These are phyloP conservation scores for Ceratobasidium papillatum DNA, from an alignment of 1,284 basidiomycete species.

Conservation along the genomic window DNA sequence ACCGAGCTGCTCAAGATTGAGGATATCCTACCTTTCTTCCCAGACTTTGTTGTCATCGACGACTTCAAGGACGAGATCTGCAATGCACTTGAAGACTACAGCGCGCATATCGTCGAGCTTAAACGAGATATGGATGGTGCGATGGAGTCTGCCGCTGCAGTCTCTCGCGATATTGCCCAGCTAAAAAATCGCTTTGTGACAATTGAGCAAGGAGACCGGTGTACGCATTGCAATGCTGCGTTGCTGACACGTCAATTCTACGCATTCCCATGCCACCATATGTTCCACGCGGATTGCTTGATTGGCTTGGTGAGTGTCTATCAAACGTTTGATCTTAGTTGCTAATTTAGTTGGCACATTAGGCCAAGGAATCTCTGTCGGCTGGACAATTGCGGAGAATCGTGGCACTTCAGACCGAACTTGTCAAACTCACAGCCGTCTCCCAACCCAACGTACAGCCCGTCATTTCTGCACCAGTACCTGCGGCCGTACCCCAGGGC, in stretches of 20 bases:
- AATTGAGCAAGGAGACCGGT: conserved; percentile 87
- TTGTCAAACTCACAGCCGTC: conserved; percentile 65
- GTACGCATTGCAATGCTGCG: conserved; percentile 78
- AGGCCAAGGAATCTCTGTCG: conserved; percentile 92
- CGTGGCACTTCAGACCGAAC: conserved; percentile 81
- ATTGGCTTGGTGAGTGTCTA: conserved; percentile 78
- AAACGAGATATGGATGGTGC: conserved; percentile 98
- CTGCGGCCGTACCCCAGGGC: conserved; percentile 27
- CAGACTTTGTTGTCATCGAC: conserved; percentile 99
- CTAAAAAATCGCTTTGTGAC: conserved; percentile 93
- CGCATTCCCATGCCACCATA: conserved; percentile 97
- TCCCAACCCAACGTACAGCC: conserved; percentile 47
- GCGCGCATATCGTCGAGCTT: conserved; percentile 87
- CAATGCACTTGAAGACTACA: conserved; percentile 93
- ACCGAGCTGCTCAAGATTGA: conserved; percentile 97
- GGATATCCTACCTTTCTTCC: conserved; percentile 99
- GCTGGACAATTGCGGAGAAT: conserved; percentile 83
- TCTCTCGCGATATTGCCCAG: conserved; percentile 89
- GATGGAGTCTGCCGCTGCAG: conserved; percentile 89
- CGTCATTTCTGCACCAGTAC: conserved; percentile 43
- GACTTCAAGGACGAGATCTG: conserved; percentile 99
- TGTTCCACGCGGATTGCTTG: conserved; percentile 94
- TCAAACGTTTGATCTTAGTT: background rate
- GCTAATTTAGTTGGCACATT: conserved; percentile 43
- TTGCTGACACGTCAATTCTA: conserved; percentile 93